Conservation (phyloP, 805 yeast species). For the Ogataea kodamae region DNA sequence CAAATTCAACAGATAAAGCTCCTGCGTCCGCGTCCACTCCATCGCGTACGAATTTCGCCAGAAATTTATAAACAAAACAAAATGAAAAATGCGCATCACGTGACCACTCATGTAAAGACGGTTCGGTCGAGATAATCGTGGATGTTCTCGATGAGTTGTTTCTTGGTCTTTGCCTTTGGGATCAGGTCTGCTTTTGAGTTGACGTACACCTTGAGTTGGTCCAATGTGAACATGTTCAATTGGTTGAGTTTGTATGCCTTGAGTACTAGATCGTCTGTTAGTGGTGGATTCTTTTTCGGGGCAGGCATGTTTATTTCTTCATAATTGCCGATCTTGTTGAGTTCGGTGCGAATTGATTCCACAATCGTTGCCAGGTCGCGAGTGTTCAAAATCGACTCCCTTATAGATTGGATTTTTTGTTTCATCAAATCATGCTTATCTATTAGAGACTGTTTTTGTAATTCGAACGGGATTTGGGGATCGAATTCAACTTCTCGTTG, state of each 20-base stretch:
- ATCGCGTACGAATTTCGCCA: too few species aligned
- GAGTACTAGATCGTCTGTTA: constrained; percentile 39
- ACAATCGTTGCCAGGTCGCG: constrained; percentile 11
- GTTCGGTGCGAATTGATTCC: constrained; percentile 17
- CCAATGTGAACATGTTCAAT: constrained; percentile 38
- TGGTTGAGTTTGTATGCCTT: constrained; percentile 38
- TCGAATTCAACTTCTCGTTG: constrained; percentile 44
- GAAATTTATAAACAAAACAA: too few species aligned
- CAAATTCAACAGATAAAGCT: constrained; percentile 21
- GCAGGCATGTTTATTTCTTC: constrained; percentile 16
- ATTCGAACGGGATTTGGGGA: constrained; percentile 6
- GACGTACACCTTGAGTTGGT: constrained; percentile 41
- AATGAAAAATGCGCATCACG: constrained; percentile 6
- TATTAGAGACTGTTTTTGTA: constrained; percentile 17
- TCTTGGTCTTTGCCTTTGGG: constrained; percentile 38
- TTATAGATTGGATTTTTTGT: constrained; percentile 11
- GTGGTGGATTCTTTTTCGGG: constrained; percentile 14
- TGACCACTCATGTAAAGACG: constrained; percentile 6
- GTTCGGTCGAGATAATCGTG: constrained; percentile 20
- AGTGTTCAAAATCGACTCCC: constrained; percentile 11
- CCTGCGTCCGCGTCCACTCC: constrained; percentile 25
- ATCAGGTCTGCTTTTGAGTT: constrained; percentile 34
- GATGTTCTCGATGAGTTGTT: constrained; percentile 42
- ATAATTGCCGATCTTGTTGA: constrained; percentile 25
- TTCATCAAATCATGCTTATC: constrained; percentile 25